A percentile compares a stretch with the other conserved stretches of the same genome.
phyloP scores from a whole-genome alignment of 495 filamentous ascomycete genomes.

The Neurospora africana region DNA sequence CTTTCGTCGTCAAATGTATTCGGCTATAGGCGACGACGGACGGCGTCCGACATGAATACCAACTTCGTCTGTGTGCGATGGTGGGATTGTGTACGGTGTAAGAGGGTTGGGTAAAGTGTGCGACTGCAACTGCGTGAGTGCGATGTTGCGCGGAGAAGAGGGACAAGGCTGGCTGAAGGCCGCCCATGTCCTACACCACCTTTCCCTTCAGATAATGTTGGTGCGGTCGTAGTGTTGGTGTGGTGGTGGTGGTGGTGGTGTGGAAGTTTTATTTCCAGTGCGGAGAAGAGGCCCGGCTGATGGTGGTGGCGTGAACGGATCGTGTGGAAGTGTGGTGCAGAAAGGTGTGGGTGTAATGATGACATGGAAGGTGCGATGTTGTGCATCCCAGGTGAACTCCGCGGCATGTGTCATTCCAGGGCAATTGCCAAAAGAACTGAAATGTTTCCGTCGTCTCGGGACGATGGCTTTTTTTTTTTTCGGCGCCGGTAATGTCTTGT shows the following conservation, averaged over 20 bases:
- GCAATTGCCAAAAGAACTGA: background rate
- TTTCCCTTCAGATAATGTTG: background rate
- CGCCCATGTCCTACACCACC: background rate
- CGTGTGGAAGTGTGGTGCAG: background rate
- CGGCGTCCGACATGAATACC: background rate
- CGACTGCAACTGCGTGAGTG: too few species aligned
- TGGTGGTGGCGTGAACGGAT: background rate
- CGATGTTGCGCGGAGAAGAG: too few species aligned
- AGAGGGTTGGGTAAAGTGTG: background rate
- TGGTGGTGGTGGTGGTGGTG: background rate
- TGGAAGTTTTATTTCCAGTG: background rate
- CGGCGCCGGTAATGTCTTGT: background rate
- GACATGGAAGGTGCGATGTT: background rate
- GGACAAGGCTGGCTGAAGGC: background rate
- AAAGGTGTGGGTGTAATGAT: background rate
- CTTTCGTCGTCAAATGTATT: background rate
- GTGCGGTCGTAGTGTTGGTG: background rate
- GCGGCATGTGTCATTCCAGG: background rate
- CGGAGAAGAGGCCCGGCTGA: background rate
- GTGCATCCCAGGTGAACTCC: background rate
- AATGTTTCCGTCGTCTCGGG: background rate
- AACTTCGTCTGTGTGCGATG: background rate
- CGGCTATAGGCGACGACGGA: too few species aligned
- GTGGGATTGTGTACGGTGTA: background rate
- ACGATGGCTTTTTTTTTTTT: background rate